A percentile compares a stretch with the other conserved stretches of the same genome.
phyloP scores from a whole-genome alignment of 768 basidiomycete species.

The Inosperma sp. region DNA sequence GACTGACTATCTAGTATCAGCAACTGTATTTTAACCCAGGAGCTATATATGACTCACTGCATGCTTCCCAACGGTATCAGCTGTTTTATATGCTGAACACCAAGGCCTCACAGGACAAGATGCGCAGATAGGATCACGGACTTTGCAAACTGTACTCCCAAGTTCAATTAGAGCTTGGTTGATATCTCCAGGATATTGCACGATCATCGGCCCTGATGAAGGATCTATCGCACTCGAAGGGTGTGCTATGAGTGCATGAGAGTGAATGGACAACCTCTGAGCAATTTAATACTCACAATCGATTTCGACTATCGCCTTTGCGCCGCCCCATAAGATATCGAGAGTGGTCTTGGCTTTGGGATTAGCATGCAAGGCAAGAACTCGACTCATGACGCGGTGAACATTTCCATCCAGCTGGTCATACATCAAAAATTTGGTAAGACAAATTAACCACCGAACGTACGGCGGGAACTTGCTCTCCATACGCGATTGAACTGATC shows the following conservation, averaged over 20 bases:
- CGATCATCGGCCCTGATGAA: background rate
- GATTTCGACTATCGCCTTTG: slow-evolving; percentile 59
- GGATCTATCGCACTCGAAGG: background rate
- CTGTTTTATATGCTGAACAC: slow-evolving; percentile 59
- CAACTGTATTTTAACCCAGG: slow-evolving; percentile 4
- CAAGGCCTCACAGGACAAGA: slow-evolving; percentile 64
- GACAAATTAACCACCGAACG: slow-evolving; percentile 28
- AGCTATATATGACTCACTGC: slow-evolving; percentile 11
- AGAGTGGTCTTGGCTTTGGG: slow-evolving; percentile 77
- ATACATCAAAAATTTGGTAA: slow-evolving; percentile 6
- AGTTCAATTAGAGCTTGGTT: slow-evolving; percentile 95
- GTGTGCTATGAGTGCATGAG: background rate
- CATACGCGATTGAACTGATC: slow-evolving; percentile 85
- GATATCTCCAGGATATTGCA: slow-evolving; percentile 67
- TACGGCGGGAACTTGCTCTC: slow-evolving; percentile 78
- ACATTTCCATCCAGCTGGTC: slow-evolving; percentile 86
- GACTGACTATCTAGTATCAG: slow-evolving; percentile 8
- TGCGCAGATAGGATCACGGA: slow-evolving; percentile 69
- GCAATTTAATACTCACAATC: slow-evolving; percentile 21
- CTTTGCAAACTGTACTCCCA: slow-evolving; percentile 89
- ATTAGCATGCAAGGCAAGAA: slow-evolving; percentile 76
- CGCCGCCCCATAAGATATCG: slow-evolving; percentile 79
- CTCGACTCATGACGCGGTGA: slow-evolving; percentile 74
- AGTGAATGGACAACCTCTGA: background rate
- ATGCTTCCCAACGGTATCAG: slow-evolving; percentile 8